Evolutionary conservation across 768 basidiomycete species (phyloP), one percentile per base, ranked within the genome.

Genomic region (Auriculariales sp.): DNA sequence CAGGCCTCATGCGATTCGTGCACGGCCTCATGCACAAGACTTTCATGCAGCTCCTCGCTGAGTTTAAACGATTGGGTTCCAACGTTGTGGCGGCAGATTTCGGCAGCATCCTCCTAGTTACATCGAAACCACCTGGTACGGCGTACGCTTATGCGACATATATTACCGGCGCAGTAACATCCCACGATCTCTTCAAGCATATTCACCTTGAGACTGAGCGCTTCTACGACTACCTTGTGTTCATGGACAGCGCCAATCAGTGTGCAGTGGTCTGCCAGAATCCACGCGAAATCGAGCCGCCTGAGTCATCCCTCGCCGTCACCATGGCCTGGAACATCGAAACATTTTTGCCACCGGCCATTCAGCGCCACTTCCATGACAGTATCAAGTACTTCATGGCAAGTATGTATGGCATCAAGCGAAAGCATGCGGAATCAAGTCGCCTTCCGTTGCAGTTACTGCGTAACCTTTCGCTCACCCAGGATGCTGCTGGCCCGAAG

Each of bases 1-100:
- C 91, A 1, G 83, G 88, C 52, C 72, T 99, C 4, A 91, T 97
- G 60, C 80, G 85, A 0, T 99, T 99, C 64, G 69, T 98, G 7
- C 84, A 93, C 56, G 87, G 91, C 12, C 75, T 98, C 44, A 99
- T 99, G 95, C 80, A 88, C 52, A 98, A 99, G 69, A 92, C 88
- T 0, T 97, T 97, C 67, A 86, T 95, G 50, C 95, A 98, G 65
- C 72, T 99, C 54, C 73, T 98, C 19, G 93, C 94, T 12, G 95
- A 99, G 63, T 93, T 97, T 69, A 91, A 86, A 58, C 78, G 95
- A 15, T 73, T 99, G 1, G 95, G 95, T 1, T 93, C 92, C 0
- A 81, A 87, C 49, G 81, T 98, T 50, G 77, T 98, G 28, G 90
- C 92, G 54, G 94, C 93, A 24, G 91, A 98, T 63, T 92, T 98